phyloP scores from a whole-genome alignment of 2,329 filamentous ascomycete species.

The Calonectria pauciramosa region DNA sequence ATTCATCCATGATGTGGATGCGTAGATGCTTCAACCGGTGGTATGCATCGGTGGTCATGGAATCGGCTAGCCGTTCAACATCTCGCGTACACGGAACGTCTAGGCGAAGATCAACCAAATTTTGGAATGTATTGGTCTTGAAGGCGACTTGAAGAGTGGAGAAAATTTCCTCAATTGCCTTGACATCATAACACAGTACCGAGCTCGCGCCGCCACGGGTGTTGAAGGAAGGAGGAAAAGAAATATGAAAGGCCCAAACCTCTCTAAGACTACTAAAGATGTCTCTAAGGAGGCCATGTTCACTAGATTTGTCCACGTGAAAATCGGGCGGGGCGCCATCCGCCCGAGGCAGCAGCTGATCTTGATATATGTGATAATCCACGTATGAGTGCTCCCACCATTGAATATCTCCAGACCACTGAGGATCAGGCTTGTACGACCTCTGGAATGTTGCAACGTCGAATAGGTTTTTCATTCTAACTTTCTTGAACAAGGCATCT shows the following conservation, averaged over 20 bases:
- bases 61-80: not conserved
- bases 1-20: not conserved
- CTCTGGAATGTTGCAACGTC: not conserved
- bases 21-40: not conserved
- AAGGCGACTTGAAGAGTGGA: not conserved
- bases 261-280: not conserved
- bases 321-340: not conserved
- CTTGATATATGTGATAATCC: not conserved
- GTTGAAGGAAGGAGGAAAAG: not conserved
- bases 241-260: not conserved
- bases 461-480: not conserved
- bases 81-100: not conserved
- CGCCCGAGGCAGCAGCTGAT: not conserved
- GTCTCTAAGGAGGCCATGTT: not conserved
- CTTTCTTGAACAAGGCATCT: not conserved
- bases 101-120: not conserved
- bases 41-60: not conserved
- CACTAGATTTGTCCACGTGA: not conserved
- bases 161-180: not conserved
- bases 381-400: no score
- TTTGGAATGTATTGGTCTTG: not conserved
- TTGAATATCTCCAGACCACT: no score
- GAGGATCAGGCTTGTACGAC: not conserved
- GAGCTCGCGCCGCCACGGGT: no score
- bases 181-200: slow-evolving; percentile 2